Conservation (phyloP, 1,284 basidiomycete genomes). For the Melampsora larici-populina region DNA sequence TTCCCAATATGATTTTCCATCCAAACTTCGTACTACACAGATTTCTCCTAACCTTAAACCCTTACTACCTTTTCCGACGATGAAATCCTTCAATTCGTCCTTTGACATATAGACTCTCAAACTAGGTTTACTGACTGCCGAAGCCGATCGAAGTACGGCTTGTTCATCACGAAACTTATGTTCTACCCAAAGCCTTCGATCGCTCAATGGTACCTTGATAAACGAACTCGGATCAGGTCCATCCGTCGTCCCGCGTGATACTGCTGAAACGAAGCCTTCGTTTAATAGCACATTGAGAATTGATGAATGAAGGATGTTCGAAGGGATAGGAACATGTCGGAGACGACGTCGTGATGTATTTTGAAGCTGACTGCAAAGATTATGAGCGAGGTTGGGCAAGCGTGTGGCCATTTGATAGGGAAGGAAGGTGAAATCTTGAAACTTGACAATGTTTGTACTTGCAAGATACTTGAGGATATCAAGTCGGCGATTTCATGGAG, state of each 20-base stretch:
- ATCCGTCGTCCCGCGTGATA: conserved; percentile 72
- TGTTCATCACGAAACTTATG: conserved; percentile 40
- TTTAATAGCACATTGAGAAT: conserved; percentile 80
- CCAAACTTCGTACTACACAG: conserved; percentile 28
- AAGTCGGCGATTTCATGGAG: too few species aligned
- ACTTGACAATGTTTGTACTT: too few species aligned
- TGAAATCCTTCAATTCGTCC: conserved; percentile 6
- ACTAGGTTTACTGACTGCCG: conserved; percentile 32
- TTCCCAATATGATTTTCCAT: conserved; percentile 22
- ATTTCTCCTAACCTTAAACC: conserved; percentile 31
- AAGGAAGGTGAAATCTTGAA: too few species aligned
- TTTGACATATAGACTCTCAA: conserved; percentile 13
- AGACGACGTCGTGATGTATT: conserved; percentile 82
- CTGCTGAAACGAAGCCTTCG: conserved; percentile 73
- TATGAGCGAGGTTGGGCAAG: conserved; percentile 49
- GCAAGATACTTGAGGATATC: too few species aligned
- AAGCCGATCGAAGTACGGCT: conserved; percentile 9
- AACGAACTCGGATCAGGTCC: conserved; percentile 55
- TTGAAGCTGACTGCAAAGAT: conserved; percentile 77
- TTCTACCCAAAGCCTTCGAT: conserved; percentile 30
- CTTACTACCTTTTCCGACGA: background rate
- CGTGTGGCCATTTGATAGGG: conserved; percentile 10
- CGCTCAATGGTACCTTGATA: conserved; percentile 1
- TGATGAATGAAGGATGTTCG: conserved; percentile 75
- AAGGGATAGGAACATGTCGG: conserved; percentile 67